Evolutionary conservation across 2,329 filamentous ascomycete genomes (phyloP).

Genomic region (Monosporascus ibericus): DNA sequence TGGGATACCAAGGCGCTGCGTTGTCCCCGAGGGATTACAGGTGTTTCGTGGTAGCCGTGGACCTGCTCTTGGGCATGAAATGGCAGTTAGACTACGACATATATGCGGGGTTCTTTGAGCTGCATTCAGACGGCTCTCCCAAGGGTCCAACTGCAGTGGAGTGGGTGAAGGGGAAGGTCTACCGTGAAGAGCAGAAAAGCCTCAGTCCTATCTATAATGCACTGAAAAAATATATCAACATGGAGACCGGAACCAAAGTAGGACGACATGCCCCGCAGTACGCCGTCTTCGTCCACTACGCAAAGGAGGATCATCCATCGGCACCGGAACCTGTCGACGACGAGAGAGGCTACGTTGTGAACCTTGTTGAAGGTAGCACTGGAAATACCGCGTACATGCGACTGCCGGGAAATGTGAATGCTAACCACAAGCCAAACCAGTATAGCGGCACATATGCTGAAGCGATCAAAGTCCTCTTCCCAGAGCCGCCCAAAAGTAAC

Average conservation of each 20-base stretch:
- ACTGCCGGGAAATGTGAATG: conserved; percentile 2
- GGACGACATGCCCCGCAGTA: background rate
- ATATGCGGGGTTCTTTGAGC: conserved; percentile 13
- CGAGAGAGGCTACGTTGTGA: conserved; percentile 8
- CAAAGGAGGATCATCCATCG: conserved; percentile 7
- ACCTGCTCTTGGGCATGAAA: conserved; percentile 10
- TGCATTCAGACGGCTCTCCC: background rate
- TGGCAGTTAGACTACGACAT: conserved; percentile 7
- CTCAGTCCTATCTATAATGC: conserved; percentile 5
- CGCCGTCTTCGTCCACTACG: conserved; percentile 12
- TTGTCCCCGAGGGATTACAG: background rate
- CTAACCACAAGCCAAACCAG: conserved; percentile 12
- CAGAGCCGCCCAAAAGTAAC: background rate
- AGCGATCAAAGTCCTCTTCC: conserved; percentile 11
- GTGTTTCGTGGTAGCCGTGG: conserved; percentile 8
- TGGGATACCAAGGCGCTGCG: conserved; percentile 12
- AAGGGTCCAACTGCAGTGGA: background rate
- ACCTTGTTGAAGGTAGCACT: conserved; percentile 5
- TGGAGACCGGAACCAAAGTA: no score
- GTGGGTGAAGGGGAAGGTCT: conserved; percentile 5
- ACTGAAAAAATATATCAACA: conserved; percentile 2
- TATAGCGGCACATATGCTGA: conserved; percentile 12
- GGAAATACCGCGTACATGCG: conserved; percentile 18
- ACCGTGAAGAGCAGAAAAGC: background rate
- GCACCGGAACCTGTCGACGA: conserved; percentile 5